Conservation (phyloP, 2,329 filamentous ascomycete species). For the Huntiella decipiens region DNA sequence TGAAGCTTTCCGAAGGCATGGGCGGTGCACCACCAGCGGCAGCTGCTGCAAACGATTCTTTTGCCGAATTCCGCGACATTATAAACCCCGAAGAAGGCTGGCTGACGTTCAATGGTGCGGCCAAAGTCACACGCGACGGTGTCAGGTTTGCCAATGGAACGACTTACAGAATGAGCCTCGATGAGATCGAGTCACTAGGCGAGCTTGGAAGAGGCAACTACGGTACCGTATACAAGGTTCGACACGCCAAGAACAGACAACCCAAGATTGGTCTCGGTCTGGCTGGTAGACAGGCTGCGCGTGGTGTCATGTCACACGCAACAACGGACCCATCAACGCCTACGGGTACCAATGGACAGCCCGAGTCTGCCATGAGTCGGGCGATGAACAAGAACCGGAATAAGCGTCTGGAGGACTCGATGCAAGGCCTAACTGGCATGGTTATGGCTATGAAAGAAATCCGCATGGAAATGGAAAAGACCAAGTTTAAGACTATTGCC, state of each 20-base stretch:
- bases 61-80: slow-evolving; percentile 51
- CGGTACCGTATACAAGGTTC: slow-evolving; percentile 91
- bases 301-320: slow-evolving; percentile 17
- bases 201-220: slow-evolving; percentile 97
- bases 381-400: slow-evolving; percentile 13
- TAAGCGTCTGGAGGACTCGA: neutral
- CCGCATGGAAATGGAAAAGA: slow-evolving; percentile 81
- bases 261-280: slow-evolving; percentile 42
- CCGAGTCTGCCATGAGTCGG: slow-evolving; percentile 8
- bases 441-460: slow-evolving; percentile 99
- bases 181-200: slow-evolving; percentile 82
- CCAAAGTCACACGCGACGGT: slow-evolving; percentile 69
- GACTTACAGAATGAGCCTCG: slow-evolving; percentile 82
- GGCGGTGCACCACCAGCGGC: slow-evolving; percentile 9
- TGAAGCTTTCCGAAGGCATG: slow-evolving; percentile 17
- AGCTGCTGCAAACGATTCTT: slow-evolving; percentile 24
- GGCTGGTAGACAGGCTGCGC: slow-evolving; percentile 23
- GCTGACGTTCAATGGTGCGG: slow-evolving; percentile 82
- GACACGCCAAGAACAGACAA: slow-evolving; percentile 50
- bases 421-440: slow-evolving; percentile 39
- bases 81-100: slow-evolving; percentile 85
- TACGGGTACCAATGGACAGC: neutral
- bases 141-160: slow-evolving; percentile 84
- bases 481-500: slow-evolving; percentile 90
- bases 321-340: slow-evolving; percentile 18